Base-by-base conservation (phyloP, 108 stramenopile genomes). In the Stephanodiscus minutulus region DNA sequence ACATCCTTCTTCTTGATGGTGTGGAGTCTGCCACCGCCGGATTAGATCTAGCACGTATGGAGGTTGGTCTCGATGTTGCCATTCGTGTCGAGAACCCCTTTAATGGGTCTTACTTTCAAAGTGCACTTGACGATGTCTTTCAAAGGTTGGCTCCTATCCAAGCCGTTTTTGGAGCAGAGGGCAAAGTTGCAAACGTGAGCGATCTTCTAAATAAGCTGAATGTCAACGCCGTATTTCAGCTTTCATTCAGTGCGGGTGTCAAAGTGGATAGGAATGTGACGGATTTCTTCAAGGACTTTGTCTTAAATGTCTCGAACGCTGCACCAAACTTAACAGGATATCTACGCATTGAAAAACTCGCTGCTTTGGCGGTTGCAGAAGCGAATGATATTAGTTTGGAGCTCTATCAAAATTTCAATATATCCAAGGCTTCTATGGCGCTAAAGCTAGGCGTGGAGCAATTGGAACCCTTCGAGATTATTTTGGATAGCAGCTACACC, bases 131-230 rank as follows among this genome's bases (percentile, higher is more conserved):
- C 9, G 12, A 36, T 5, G 15, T 66, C 1, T 74, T 74, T n/a
- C 24, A 27, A 36, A 15, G 31, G 18, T 47, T 74, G 20, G 56
- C 18, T 4, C 29, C 66, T 37, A 60, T 64, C 48, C 1, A 66
- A 17, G 73, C 56, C 10, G 46, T 74, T 53, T 67, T 74, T 58
- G 66, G 73, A n/a, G 64, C 58, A 50, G 65, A 53, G 8, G 21
- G 12, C 20, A 15, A 56, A 56, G 48, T 29, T n/a, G 25, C 52
- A 13, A 33, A 52, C 37, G 53, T 64, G 27, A 9, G 28, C 20
- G 53, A 28, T 24, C 24, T 66, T 20, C 21, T 74, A 13, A 31
- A 47, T 35, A 22, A 25, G 11, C 46, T 49, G 24, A 20, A 24
- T 13, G 41, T 64, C 20, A 54, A 53, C 13, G 64, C 57, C 10